Evolutionary conservation across 2,329 filamentous ascomycete genomes (phyloP).

Genomic region (Paradendryphiella salina): DNA sequence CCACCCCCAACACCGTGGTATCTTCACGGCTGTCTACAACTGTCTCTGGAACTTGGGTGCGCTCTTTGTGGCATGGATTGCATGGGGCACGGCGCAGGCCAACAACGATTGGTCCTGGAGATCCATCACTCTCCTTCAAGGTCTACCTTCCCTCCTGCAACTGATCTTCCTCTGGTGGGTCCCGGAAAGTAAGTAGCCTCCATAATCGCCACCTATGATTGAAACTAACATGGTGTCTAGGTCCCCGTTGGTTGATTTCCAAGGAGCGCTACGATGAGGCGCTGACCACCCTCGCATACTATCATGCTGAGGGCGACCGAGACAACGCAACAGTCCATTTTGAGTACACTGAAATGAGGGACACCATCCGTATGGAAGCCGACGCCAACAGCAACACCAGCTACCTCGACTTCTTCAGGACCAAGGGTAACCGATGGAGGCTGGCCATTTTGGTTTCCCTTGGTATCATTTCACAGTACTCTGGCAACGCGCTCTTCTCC

Average conservation of each 20-base stretch:
- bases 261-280: constrained; percentile 67
- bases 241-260: constrained; percentile 61
- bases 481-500: constrained; percentile 66
- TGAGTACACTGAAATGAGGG: constrained; percentile 67
- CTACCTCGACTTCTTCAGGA: constrained; percentile 65
- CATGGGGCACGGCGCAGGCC: constrained; percentile 45
- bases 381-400: constrained; percentile 53
- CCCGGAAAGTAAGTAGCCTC: constrained; percentile 54
- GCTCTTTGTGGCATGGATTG: constrained; percentile 63
- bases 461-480: constrained; percentile 69
- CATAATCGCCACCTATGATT: too few relatives aligned
- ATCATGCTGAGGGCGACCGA: constrained; percentile 64
- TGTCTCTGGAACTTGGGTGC: constrained; percentile 67
- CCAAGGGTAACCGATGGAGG: constrained; percentile 67
- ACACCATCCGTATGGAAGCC: constrained; percentile 63
- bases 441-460: constrained; percentile 65
- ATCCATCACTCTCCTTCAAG: constrained; percentile 58
- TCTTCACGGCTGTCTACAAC: constrained; percentile 68
- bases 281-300: constrained; percentile 62
- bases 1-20: constrained; percentile 68
- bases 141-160: constrained; percentile 57
- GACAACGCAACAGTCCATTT: constrained; percentile 66
- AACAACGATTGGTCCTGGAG: constrained; percentile 55
- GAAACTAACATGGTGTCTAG: constrained; percentile 6
- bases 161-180: constrained; percentile 63